These are phyloP conservation scores for Mycena olivaceomarginata DNA, from an alignment of 768 basidiomycete species.

Conservation along the genomic window DNA sequence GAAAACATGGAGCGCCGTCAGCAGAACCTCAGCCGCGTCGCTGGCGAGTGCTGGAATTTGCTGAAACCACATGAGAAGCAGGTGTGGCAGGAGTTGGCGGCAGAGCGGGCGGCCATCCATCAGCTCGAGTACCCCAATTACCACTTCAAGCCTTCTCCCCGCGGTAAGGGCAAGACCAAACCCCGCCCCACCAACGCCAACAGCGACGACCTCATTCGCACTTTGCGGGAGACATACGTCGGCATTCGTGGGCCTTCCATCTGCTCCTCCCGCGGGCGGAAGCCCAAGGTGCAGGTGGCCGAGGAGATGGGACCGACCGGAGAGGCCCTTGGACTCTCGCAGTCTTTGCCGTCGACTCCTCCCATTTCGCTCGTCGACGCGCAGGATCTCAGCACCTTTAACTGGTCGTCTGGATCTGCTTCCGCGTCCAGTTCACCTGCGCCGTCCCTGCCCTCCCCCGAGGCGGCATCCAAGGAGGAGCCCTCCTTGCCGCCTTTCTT, in stretches of 20 bases:
- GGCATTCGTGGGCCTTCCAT: constrained; percentile 58
- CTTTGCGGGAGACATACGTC: constrained; percentile 59
- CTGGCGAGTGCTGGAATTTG: constrained; percentile 81
- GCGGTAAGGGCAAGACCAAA: constrained; percentile 53
- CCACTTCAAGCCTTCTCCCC: constrained; percentile 73
- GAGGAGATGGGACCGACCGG: constrained; percentile 18
- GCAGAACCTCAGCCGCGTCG: constrained; percentile 83
- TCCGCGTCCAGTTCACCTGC: constrained; percentile 38
- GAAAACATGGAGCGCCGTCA: constrained; percentile 77
- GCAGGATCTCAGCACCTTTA: background rate
- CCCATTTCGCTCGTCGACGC: constrained; percentile 13
- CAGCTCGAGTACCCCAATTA: constrained; percentile 74
- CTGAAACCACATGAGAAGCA: constrained; percentile 67
- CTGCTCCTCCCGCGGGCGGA: constrained; percentile 57
- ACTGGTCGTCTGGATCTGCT: constrained; percentile 22
- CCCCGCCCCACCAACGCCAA: constrained; percentile 41
- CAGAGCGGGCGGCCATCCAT: constrained; percentile 67
- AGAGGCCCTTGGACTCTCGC: background rate
- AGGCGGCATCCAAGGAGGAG: constrained; percentile 34
- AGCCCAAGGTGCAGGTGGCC: constrained; percentile 50
- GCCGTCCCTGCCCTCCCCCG: constrained; percentile 40
- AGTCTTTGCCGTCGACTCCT: constrained; percentile 6
- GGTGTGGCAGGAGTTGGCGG: constrained; percentile 69
- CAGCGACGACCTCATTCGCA: constrained; percentile 53
- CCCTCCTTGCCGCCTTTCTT: constrained; percentile 47